Base-by-base conservation (phyloP, 78 protist species). In the Pigoraptor vietnamica region DNA sequence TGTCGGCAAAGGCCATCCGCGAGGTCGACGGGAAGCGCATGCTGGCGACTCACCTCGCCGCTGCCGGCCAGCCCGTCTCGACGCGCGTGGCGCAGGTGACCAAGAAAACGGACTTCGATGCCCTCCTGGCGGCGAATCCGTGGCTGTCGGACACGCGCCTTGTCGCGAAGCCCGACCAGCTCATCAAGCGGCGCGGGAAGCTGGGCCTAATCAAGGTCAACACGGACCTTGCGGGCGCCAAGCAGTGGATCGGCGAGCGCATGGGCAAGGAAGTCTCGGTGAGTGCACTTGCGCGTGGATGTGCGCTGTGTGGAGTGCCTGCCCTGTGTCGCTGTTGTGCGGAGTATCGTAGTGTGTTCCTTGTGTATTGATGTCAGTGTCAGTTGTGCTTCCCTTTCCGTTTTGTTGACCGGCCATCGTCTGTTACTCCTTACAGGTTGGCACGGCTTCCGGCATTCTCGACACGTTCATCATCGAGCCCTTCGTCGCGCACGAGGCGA, bases 81-180 rank as follows among this genome's bases (percentile, higher is more conserved):
- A 48, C 67, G 10, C 21, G 25, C n/a, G 2, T 34, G 1, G 88
- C 33, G 32, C 83, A 2, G 34, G 35, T 87, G 55, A 37, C 86
- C 23, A 6, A 10, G 34, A 86, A 1, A 39, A 56, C 92, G 40
- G 56, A 88, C n/a, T 2, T 37, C 86, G 94, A 81, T 6, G 0
- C 81, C 29, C 92, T 91, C 24, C 56, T 34, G 23, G 87, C 9
- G 40, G 48, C 35, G 40, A 94, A 96, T 87, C 91, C 95, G 1
- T 94, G 94, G 93, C 93, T 94, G 86, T 23, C 1, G 83, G 32
- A 39, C 40, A 25, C 35, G 34, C 79, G 39, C 39, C 94, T 95
- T 33, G 97, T 96, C 39, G 97, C 89, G 37, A 96, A 96, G 94
- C 97, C 97, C 0, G 97, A 96, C 87, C 86, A 89, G 94, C 95